Base-by-base conservation (phyloP, 2,329 filamentous ascomycete species). In the Xylogone sp. region DNA sequence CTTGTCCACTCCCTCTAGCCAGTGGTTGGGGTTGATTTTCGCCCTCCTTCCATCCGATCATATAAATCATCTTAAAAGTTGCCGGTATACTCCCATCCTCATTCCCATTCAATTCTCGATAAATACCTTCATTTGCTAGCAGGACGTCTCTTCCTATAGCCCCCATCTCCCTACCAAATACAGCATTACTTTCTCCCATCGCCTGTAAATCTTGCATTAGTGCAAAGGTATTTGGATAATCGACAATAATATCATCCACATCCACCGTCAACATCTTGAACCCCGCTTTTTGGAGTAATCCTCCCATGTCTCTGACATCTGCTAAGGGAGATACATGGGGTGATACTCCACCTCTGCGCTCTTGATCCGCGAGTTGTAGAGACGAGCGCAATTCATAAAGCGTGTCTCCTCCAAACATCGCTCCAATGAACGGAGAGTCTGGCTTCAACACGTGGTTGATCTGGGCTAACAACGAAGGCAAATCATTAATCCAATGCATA, bases 261-360 rank as follows among this genome's bases (percentile, higher is more conserved):
- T 99, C 94, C 1, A 99, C 91, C 0, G 95, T 99, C 61, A 97
- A 76, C 75, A 99, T 87, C 69, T 92, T 95, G 75, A 97, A 99
- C 18, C 92, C 91, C 1, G 93, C 89, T 56, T 86, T 85, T 60
- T 89, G 88, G 56, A 99, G 73, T 49, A 99, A 73, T 1, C 91
- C 92, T 2, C 94, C 94, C 1, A 97, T 82, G 65, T 99, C 95
- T 18, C 88, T 81, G 9, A 97, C 90, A 68, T 99, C 92, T 1
- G 93, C 94, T 19, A 99, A 71, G 2, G 94, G 94, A 3, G 90
- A 96, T 21, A 96, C 87, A 64, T 93, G 91, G 2, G 91, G 92
- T 6, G 88, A 88, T 46, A 99, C 88, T 22, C 94, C 94, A n/a
- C 94, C 94, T 19, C 88, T 79, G 16, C 93, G 81, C 64, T 99